Percentiles rank a stretch among this genome's conserved stretches.
These are phyloP conservation scores for Tetracentron sinense DNA, from an alignment of 164 flowering plant species.

Conservation along the genomic window DNA sequence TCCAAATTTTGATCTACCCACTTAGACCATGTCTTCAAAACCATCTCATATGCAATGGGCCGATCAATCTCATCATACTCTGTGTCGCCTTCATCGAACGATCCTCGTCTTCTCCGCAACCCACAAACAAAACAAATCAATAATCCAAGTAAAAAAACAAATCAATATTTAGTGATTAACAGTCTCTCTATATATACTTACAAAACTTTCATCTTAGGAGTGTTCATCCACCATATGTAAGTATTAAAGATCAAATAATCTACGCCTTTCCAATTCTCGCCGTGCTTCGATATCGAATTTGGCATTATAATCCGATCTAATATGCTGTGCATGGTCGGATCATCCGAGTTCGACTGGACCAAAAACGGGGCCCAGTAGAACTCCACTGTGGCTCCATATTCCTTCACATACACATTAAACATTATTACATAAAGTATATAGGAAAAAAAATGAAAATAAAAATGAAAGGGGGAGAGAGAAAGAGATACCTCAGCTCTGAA, in stretches of 20 bases:
- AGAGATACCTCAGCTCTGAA: slow-evolving; percentile 63
- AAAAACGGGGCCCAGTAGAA: slow-evolving; percentile 96
- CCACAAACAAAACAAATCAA: no score
- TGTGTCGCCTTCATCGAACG: slow-evolving; percentile 73
- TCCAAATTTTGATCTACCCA: slow-evolving; percentile 81
- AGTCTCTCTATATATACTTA: no score
- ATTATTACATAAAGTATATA: no score
- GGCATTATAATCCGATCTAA: slow-evolving; percentile 72
- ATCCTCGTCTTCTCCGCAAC: slow-evolving; percentile 88
- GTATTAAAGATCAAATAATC: slow-evolving; percentile 88
- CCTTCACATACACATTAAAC: no score
- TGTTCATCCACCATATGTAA: slow-evolving; percentile 98
- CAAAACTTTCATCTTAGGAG: slow-evolving; percentile 64
- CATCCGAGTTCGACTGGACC: slow-evolving; percentile 73
- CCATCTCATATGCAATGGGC: slow-evolving; percentile 58
- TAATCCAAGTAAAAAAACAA: no score
- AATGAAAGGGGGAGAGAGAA: background rate
- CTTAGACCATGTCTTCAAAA: slow-evolving; percentile 85
- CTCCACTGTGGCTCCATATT: slow-evolving; percentile 70
- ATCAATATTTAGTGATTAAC: no score
- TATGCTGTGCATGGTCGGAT: slow-evolving; percentile 38
- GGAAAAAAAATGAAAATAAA: background rate
- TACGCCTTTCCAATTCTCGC: slow-evolving; percentile 65
- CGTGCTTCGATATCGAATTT: slow-evolving; percentile 73
- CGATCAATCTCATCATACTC: slow-evolving; percentile 74